A percentile compares a stretch with the other conserved stretches of the same genome.
Evolutionary conservation across 352 stramenopile species (phyloP).

Genomic region (Plasmopara halstedii): DNA sequence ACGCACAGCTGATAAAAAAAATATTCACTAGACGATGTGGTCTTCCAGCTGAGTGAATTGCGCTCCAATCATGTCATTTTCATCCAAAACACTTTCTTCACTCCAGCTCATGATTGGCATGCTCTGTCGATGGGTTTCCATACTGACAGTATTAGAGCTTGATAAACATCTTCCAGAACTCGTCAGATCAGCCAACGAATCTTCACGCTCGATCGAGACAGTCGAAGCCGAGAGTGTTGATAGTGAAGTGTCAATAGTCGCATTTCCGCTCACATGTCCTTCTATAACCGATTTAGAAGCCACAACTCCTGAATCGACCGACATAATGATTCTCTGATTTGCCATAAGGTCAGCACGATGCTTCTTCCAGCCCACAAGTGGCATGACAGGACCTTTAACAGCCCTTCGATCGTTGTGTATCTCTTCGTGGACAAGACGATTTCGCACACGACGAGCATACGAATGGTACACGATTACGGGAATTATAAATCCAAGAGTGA

Average conservation of each 20-base stretch:
- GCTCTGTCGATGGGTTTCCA: background rate
- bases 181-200: background rate
- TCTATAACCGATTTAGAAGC: background rate
- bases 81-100: background rate
- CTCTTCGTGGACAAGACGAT: background rate
- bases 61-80: background rate
- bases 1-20: no score
- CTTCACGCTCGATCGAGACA: background rate
- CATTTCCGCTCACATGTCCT: background rate
- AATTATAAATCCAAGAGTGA: background rate
- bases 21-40: background rate
- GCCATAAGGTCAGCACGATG: background rate
- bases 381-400: background rate
- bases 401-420: background rate
- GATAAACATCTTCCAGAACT: background rate
- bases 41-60: background rate
- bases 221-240: background rate
- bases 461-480: background rate
- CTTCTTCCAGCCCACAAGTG: background rate
- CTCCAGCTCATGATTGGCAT: background rate
- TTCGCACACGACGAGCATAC: background rate
- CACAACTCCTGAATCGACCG: background rate
- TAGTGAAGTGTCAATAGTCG: background rate
- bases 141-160: background rate
- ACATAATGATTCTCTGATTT: background rate